Percentiles rank a stretch among this genome's conserved stretches.
These are phyloP conservation scores for Solanum tarijense DNA, from an alignment of 257 asterid species.

Conservation along the genomic window DNA sequence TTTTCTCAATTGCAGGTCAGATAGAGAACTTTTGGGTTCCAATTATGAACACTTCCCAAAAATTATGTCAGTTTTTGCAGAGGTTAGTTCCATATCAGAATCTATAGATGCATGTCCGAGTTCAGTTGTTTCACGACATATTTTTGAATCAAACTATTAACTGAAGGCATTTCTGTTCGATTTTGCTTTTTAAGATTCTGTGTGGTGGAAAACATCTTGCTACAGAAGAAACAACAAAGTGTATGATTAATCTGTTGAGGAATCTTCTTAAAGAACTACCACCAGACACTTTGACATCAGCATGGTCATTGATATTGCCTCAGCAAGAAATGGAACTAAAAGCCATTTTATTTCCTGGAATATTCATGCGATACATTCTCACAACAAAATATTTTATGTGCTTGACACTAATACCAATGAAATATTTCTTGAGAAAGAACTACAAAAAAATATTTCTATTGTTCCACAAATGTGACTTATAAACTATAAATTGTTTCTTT, in stretches of 20 bases:
- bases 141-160: no score
- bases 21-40: constrained; percentile 68
- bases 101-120: no score
- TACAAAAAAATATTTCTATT: fast-evolving
- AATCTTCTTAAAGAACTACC: constrained; percentile 78
- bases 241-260: constrained; percentile 69
- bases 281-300: constrained; percentile 58
- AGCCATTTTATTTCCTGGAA: constrained; percentile 34
- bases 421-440: no score
- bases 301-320: constrained; percentile 70
- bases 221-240: constrained; percentile 58
- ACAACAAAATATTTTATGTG: no score
- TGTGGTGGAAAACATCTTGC: constrained; percentile 75
- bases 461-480: no score
- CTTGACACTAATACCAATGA: no score
- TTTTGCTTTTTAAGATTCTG: constrained; percentile 34
- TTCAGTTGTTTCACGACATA: no score
- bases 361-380: no score
- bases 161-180: no score
- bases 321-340: constrained; percentile 74
- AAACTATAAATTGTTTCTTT: fast-evolving
- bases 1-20: constrained; percentile 46
- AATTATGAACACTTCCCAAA: constrained; percentile 81
- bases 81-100: constrained; percentile 26
- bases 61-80: constrained; percentile 81